These are phyloP conservation scores for Penicillium atrosanguineum DNA, from an alignment of 495 filamentous ascomycete species.

Conservation along the genomic window DNA sequence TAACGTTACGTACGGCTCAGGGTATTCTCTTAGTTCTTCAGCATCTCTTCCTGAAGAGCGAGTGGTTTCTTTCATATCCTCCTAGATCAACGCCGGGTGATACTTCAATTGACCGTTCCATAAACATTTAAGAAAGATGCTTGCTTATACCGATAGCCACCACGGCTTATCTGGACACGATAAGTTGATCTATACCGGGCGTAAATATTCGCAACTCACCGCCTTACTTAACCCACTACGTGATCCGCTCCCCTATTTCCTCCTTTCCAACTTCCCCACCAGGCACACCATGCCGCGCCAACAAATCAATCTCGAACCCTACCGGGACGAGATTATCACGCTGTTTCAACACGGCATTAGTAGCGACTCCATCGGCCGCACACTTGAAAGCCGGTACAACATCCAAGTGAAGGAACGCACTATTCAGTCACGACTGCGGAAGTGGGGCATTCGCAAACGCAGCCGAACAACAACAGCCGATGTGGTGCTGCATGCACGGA, in stretches of 20 bases:
- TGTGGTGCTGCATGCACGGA: conserved; percentile 25
- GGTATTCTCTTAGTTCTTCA: no score
- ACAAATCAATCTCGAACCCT: conserved; percentile 31
- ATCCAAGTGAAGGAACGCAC: conserved; percentile 30
- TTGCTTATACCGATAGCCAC: no score
- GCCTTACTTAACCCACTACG: conserved; percentile 4
- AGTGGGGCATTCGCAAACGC: conserved; percentile 33
- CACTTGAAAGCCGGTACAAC: conserved; percentile 24
- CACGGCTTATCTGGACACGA: no score
- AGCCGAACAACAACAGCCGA: conserved; percentile 28
- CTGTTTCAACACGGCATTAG: conserved; percentile 27
- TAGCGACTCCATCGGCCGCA: conserved; percentile 28
- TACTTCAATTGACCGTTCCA: no score
- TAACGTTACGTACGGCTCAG: no score
- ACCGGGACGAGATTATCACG: conserved; percentile 26
- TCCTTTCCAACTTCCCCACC: background rate
- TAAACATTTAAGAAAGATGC: no score
- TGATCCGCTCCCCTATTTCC: background rate
- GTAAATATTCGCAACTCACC: conserved; percentile 20
- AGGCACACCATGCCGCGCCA: conserved; percentile 26
- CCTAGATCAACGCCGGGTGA: no score
- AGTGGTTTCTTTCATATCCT: no score
- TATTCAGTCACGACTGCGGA: conserved; percentile 27
- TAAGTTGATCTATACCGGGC: background rate
- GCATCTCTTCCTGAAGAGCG: no score